Evolutionary conservation across 2,329 filamentous ascomycete species (phyloP), one percentile per base, ranked within the genome.

Genomic region (Pleurostoma richardsiae): DNA sequence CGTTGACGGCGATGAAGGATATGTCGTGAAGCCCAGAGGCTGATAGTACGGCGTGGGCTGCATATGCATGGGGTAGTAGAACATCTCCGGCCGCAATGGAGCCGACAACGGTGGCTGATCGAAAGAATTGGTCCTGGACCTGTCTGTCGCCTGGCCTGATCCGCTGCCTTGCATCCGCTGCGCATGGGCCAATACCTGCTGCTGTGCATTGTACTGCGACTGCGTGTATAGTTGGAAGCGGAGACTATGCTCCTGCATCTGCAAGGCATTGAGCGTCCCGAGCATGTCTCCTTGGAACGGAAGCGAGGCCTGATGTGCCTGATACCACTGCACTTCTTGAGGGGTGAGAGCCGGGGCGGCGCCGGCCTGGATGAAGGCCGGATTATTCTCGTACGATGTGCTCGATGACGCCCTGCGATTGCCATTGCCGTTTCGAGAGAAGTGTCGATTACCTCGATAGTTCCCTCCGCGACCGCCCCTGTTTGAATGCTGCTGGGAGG

Each of bases 121-220:
- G 56, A 84, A 80, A 10, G 80, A 84, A 57, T 78, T 82, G 5
- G 80, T 83, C 50, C 82, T 74, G 36, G 79, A 77, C 52, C 82
- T 66, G 56, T 80, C 72, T 47, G 70, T 47, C 4, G 59, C 46
- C 53, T 67, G 60, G 19, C 19, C 19, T 38, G 66, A 50, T 45
- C 67, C 59, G 48, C 55, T 61, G 44, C 60, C 62, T 52, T 67
- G 69, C 58, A 71, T 64, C 59, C 66, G 71, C 56, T 67, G 70
- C 45, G 64, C 69, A 61, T 68, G 71, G 49, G 71, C 64, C 47
- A 71, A 52, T 27, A 63, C 66, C 46, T 72, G 68, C 45, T 71
- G 69, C 42, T 76, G 72, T 40, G 66, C 62, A 44, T 68, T 67
- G 10, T 62, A 64, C 52, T 73, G 72, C 7, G 66, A 64, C 46